These are phyloP conservation scores for rapeseed (Brassica napus) DNA, from an alignment of 345 rosid species.

Conservation along the genomic window Da-Ae NC_063436.1:20581501-20582000, in stretches of 20 bases:
- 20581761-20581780: background rate
- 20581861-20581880: background rate
- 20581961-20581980: background rate
- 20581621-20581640: too few species aligned
- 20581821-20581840: background rate
- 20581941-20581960: background rate
- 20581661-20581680: too few species aligned
- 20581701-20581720: background rate
- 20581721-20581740: background rate
- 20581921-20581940: background rate
- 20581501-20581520: background rate
- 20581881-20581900: background rate
- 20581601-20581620: background rate
- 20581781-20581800: background rate
- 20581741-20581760: background rate
- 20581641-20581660: too few species aligned
- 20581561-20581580: conserved; percentile 1
- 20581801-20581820: background rate
- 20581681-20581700: background rate
- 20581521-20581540: conserved; percentile 18
- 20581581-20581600: too few species aligned
- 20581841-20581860: background rate
- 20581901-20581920: background rate
- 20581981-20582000: background rate
- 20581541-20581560: background rate